Evolutionary conservation across 2,329 filamentous ascomycete genomes (phyloP), one percentile per base, ranked within the genome.

Genomic region (Septoria linicola): DNA sequence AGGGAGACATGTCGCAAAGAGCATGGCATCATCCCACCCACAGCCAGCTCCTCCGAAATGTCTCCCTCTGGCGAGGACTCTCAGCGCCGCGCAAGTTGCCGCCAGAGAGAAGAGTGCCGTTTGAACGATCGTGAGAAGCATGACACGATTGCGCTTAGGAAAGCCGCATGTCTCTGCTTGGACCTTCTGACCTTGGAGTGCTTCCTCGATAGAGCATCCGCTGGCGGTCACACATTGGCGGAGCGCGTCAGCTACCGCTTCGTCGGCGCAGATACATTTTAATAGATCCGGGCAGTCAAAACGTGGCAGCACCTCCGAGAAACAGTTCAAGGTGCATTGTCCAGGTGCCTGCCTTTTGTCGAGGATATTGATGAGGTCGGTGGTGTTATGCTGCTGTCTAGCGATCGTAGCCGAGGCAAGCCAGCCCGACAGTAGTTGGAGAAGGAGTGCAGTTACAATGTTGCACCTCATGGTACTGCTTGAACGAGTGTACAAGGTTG

Each of bases 251-350:
- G 23, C 25, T 21, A 50, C 23, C 14, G 20, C 48, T 8, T 37
- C 16, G 40, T 50, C 35, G 31, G 43, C 16, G 40, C 48, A 50
- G 31, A 50, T 32, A 8, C 48, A 50, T 44, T 44, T 17, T 11
- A 35, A 30, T 3, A 50, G 3, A 14, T 50, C 48, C 14, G 48
- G 48, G 13, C 48, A 50, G n/a, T 50, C 21, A 32, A 50, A 50
- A 10, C 19, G 21, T 8, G 48, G 48, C 7, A 44, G 27, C n/a
- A 50, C 41, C 20, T 31, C 23, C 6, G 40, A 23, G 40, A 44
- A 50, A 31, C 48, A 50, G 8, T 50, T 42, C 23, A 43, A 27
- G 4, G 25, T 43, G 41, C 41, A 43, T 19, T 23, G 31, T 16
- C 41, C 41, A 8, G 27, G 10, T 20, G 30, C 23, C 25, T 43